phyloP scores from a whole-genome alignment of 306 rosid genomes.

The Calophaca sinica region DNA sequence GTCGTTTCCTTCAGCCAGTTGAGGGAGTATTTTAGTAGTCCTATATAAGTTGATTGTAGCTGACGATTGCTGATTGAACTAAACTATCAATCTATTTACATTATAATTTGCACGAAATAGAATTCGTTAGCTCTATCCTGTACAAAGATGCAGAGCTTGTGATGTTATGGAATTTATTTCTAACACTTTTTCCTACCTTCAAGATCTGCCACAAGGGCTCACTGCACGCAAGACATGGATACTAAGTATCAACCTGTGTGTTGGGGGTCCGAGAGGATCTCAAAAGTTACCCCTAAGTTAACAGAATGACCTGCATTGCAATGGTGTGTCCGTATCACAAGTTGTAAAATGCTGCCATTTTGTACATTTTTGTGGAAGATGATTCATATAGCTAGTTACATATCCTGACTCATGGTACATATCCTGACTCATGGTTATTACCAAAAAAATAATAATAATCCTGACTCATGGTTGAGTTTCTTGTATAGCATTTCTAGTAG shows the following conservation, averaged over 20 bases:
- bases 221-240: not conserved
- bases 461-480: not conserved
- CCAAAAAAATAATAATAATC: no score
- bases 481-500: not conserved
- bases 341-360: not conserved
- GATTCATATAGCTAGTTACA: not conserved
- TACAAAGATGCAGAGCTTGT: conserved; percentile 20
- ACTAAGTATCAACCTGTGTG: not conserved
- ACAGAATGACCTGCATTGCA: not conserved
- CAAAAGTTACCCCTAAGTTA: conserved; percentile 4
- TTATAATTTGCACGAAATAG: conserved; percentile 13
- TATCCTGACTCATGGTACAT: not conserved
- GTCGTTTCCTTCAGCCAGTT: not conserved
- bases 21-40: not conserved
- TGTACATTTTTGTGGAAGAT: conserved; percentile 14
- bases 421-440: not conserved
- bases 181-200: conserved; percentile 7
- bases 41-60: not conserved
- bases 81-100: conserved; percentile 12
- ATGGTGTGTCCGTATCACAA: conserved; percentile 8
- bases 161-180: conserved; percentile 6
- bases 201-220: conserved; percentile 18
- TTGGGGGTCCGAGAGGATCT: conserved; percentile 20
- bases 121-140: not conserved
- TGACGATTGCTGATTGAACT: conserved; percentile 7